Percentiles rank a stretch among this genome's conserved stretches.
phyloP scores from a whole-genome alignment of 1,139 yeast species.

The Debaryomyces sp. region DNA sequence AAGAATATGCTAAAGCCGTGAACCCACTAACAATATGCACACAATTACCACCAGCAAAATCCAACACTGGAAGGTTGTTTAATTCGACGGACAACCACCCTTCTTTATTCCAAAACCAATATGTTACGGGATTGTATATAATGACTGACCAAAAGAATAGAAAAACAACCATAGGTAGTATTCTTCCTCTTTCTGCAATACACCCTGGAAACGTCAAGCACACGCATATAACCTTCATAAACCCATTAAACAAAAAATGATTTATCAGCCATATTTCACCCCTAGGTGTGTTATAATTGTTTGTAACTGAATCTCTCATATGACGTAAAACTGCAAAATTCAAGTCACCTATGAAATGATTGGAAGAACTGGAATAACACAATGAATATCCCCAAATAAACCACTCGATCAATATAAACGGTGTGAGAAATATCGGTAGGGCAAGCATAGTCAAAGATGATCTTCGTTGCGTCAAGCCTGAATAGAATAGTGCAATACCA shows the following conservation, averaged over 20 bases:
- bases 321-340: constrained; percentile 45
- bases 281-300: constrained; percentile 34
- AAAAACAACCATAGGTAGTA: constrained; percentile 56
- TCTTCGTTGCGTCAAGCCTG: constrained; percentile 60
- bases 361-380: constrained; percentile 45
- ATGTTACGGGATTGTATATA: constrained; percentile 65
- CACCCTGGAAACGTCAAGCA: constrained; percentile 60
- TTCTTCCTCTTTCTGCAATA: constrained; percentile 59
- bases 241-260: constrained; percentile 52
- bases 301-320: constrained; percentile 24
- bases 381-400: constrained; percentile 61
- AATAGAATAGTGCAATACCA: constrained; percentile 55
- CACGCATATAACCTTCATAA: constrained; percentile 55
- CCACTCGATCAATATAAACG: constrained; percentile 55
- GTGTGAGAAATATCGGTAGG: constrained; percentile 45
- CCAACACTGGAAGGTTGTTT: constrained; percentile 50
- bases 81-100: constrained; percentile 58
- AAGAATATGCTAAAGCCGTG: constrained; percentile 61
- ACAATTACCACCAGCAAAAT: constrained; percentile 68
- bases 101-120: constrained; percentile 64
- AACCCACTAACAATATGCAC: constrained; percentile 65
- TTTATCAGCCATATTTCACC: constrained; percentile 44
- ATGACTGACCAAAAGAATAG: constrained; percentile 56
- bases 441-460: constrained; percentile 59
- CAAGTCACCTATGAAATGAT: constrained; percentile 52